These are phyloP conservation scores for Calocera viscosa DNA, from an alignment of 768 basidiomycete genomes.

Conservation along the genomic window DNA sequence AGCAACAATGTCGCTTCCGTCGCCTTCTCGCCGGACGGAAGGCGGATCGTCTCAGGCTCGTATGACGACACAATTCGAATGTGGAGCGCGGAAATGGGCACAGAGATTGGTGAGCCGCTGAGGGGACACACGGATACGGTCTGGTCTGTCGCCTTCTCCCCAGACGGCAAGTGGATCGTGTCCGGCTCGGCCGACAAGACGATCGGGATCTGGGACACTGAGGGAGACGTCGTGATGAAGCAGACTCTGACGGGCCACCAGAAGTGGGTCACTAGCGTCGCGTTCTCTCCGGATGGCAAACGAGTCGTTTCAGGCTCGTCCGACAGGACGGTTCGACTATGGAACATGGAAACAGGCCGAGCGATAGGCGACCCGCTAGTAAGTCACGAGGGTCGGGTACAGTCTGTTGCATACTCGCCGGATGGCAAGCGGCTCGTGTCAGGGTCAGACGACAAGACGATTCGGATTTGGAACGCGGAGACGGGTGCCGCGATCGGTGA, in stretches of 20 bases:
- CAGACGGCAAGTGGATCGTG: conserved; percentile 4
- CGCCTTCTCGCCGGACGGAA: conserved; percentile 11
- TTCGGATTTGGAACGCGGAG: conserved; percentile 4
- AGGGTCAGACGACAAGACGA: conserved; percentile 33
- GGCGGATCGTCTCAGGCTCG: conserved; percentile 9
- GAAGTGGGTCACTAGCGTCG: too few species aligned
- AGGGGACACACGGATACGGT: conserved; percentile 1
- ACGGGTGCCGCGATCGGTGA: too few species aligned
- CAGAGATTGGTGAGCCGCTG: not conserved
- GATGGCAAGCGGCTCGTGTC: conserved; percentile 35
- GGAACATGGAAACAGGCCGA: conserved; percentile 27
- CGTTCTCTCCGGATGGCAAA: conserved; percentile 8
- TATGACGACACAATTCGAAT: not conserved
- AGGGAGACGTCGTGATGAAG: too few species aligned
- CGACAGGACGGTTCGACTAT: conserved; percentile 9
- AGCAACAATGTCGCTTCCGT: conserved; percentile 9
- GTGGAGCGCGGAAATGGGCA: not conserved
- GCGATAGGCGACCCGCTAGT: conserved; percentile 16
- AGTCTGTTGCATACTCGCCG: conserved; percentile 34
- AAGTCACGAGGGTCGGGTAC: conserved; percentile 25
- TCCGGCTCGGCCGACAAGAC: conserved; percentile 9
- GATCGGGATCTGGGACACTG: conserved; percentile 19
- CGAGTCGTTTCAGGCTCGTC: conserved; percentile 7
- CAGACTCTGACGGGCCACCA: too few species aligned
- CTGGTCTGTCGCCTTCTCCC: conserved; percentile 10